Conservation (phyloP, 2,329 filamentous ascomycete genomes). For the Bisporella sp. region DNA sequence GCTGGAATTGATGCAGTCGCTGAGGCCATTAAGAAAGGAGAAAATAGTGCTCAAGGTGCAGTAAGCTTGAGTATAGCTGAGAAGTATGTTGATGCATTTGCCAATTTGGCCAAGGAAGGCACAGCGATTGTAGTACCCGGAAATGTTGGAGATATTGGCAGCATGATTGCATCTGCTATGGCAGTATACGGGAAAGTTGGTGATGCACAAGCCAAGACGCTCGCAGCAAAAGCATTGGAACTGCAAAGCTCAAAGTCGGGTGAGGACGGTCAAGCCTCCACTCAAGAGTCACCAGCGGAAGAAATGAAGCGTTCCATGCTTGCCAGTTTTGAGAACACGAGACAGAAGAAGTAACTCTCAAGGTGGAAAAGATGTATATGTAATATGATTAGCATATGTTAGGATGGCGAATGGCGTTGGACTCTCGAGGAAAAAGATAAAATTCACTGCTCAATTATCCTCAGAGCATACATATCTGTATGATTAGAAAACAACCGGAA, state of each 20-base stretch:
- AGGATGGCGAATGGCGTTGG: too few species aligned
- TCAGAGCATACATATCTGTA: too few species aligned
- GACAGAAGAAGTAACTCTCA: constrained; percentile 17
- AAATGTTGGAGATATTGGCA: constrained; percentile 91
- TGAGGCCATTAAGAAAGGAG: constrained; percentile 63
- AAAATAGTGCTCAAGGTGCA: constrained; percentile 71
- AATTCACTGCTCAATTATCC: too few species aligned
- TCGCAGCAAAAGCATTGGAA: constrained; percentile 47
- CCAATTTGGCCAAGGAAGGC: constrained; percentile 86
- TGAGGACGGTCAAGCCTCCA: constrained; percentile 12
- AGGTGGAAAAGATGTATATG: too few species aligned
- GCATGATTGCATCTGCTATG: constrained; percentile 95
- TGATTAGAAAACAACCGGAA: too few species aligned
- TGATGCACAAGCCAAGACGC: constrained; percentile 64
- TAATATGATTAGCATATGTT: too few species aligned
- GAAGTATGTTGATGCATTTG: constrained; percentile 96
- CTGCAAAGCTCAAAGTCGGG: constrained; percentile 25
- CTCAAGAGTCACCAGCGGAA: constrained; percentile 27
- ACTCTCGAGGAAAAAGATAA: too few species aligned
- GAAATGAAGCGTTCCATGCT: constrained; percentile 41
- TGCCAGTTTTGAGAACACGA: constrained; percentile 37
- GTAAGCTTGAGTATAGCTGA: constrained; percentile 86
- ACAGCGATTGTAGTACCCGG: constrained; percentile 93
- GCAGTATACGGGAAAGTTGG: constrained; percentile 93
- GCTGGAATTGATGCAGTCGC: constrained; percentile 83